Conservation (phyloP, 257 asterid genomes). For the Apocynum venetum region DNA sequence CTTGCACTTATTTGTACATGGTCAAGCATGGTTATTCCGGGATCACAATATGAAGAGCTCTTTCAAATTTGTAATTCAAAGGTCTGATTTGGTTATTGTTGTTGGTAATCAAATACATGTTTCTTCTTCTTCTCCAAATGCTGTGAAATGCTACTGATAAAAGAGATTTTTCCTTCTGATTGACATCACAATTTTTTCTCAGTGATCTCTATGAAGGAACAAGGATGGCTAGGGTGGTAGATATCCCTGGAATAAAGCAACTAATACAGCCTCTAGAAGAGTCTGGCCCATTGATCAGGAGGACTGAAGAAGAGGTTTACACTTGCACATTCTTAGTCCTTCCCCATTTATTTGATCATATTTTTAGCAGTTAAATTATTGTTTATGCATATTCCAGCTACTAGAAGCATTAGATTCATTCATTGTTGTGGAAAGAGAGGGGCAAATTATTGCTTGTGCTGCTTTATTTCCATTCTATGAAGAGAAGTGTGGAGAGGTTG, state of each 20-base stretch:
- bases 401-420: constrained; percentile 56
- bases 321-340: constrained; percentile 4
- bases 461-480: constrained; percentile 76
- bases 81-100: background rate
- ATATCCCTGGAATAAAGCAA: constrained; percentile 67
- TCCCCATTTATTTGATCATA: constrained; percentile 1
- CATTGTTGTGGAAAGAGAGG: constrained; percentile 89
- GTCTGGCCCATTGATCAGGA: constrained; percentile 74
- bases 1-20: background rate
- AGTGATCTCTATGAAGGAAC: constrained; percentile 98
- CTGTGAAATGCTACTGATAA: background rate
- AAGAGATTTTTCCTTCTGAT: constrained; percentile 6
- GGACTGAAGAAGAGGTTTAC: constrained; percentile 79
- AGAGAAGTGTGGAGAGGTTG: constrained; percentile 93
- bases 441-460: constrained; percentile 87
- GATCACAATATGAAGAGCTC: background rate
- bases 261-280: constrained; percentile 82
- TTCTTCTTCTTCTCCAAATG: background rate
- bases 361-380: background rate
- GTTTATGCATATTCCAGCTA: constrained; percentile 37
- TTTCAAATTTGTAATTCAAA: background rate
- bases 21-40: background rate
- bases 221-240: constrained; percentile 68
- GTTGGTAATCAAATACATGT: background rate
- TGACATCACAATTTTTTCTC: constrained; percentile 24